Evolutionary conservation across 768 basidiomycete species (phyloP).

Genomic region (Tephrocybe sp.): DNA sequence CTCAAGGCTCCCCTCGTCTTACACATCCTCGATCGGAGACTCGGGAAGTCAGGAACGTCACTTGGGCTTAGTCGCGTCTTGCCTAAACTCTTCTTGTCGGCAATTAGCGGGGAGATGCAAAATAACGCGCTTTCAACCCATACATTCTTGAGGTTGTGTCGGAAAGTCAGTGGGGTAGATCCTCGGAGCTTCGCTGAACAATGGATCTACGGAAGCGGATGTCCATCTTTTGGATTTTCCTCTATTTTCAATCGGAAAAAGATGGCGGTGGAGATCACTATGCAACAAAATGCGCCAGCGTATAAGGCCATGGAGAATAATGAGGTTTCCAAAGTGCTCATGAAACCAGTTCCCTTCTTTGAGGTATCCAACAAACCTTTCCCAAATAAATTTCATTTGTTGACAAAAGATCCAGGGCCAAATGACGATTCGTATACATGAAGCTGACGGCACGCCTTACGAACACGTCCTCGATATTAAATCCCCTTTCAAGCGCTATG

Average conservation of each 20-base stretch:
- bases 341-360: slow-evolving; percentile 86
- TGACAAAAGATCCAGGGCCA: slow-evolving; percentile 60
- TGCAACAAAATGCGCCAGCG: slow-evolving; percentile 87
- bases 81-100: slow-evolving; percentile 92
- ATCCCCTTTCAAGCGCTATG: slow-evolving; percentile 85
- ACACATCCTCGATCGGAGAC: slow-evolving; percentile 89
- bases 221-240: slow-evolving; percentile 85
- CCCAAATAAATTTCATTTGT: not conserved
- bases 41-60: slow-evolving; percentile 94
- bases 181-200: slow-evolving; percentile 92
- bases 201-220: slow-evolving; percentile 98
- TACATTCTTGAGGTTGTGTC: slow-evolving; percentile 84
- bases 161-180: slow-evolving; percentile 93
- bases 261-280: slow-evolving; percentile 95
- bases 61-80: slow-evolving; percentile 92
- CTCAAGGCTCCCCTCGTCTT: slow-evolving; percentile 95
- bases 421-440: slow-evolving; percentile 98
- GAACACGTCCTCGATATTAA: slow-evolving; percentile 96
- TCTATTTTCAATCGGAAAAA: slow-evolving; percentile 96
- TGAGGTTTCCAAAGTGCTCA: slow-evolving; percentile 57
- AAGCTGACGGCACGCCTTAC: slow-evolving; percentile 98
- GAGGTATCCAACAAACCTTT: slow-evolving; percentile 54
- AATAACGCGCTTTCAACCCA: slow-evolving; percentile 88
- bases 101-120: slow-evolving; percentile 85
- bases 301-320: slow-evolving; percentile 67